A percentile compares a stretch with the other conserved stretches of the same genome.
Conservation (phyloP, 164 flowering plant species). For the Stephania yunnanensis region DNA sequence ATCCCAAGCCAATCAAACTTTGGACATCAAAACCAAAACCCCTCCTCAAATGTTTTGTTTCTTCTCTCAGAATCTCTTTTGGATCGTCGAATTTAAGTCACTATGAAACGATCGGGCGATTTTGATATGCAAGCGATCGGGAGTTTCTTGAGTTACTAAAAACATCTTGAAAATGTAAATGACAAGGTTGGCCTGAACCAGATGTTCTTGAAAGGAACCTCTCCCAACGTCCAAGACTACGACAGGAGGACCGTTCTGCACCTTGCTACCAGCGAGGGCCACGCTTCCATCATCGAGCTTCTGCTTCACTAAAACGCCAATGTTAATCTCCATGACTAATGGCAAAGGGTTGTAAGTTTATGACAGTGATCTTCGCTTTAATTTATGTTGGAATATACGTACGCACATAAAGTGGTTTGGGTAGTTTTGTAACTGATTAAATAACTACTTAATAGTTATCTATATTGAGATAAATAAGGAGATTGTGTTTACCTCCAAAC, state of each 20-base stretch:
- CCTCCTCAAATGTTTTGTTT: not conserved
- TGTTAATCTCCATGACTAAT: constrained; percentile 46
- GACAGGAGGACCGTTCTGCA: constrained; percentile 57
- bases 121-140: constrained; percentile 57
- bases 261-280: constrained; percentile 66
- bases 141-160: constrained; percentile 41
- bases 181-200: constrained; percentile 53
- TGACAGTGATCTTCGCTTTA: no score
- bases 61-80: not conserved
- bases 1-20: not conserved
- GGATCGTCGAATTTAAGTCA: not conserved
- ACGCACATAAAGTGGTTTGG: no score
- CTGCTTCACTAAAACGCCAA: constrained; percentile 44
- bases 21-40: not conserved
- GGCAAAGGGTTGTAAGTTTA: constrained; percentile 46
- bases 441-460: no score
- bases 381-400: no score
- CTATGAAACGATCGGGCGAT: constrained; percentile 16
- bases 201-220: constrained; percentile 43
- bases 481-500: no score
- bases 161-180: constrained; percentile 36
- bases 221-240: constrained; percentile 53
- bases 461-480: no score
- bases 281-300: constrained; percentile 55
- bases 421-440: no score